These are phyloP conservation scores for Tolypocladium tropicale DNA, from an alignment of 2,329 filamentous ascomycete genomes.

Conservation along the genomic window DNA sequence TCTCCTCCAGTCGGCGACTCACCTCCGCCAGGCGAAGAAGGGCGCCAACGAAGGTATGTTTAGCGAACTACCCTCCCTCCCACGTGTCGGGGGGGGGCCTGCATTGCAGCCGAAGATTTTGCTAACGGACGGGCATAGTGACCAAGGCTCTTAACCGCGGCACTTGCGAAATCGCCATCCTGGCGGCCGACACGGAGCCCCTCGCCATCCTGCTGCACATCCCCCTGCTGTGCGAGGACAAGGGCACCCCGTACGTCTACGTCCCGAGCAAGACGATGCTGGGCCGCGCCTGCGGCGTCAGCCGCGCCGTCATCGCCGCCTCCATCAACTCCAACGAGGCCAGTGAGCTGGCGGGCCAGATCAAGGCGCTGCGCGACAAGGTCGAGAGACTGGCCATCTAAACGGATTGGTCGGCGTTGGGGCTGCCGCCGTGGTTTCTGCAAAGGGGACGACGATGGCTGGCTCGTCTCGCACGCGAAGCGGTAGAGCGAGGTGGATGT, in stretches of 20 bases:
- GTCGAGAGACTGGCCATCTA: slow-evolving; percentile 93
- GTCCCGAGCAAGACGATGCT: slow-evolving; percentile 74
- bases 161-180: slow-evolving; percentile 78
- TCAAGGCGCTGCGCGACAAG: slow-evolving; percentile 84
- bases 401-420: slow-evolving; percentile 13
- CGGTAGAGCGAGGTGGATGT: background rate
- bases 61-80: too few species aligned
- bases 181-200: slow-evolving; percentile 80
- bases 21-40: slow-evolving; percentile 68
- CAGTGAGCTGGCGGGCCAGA: slow-evolving; percentile 78
- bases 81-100: too few species aligned
- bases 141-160: slow-evolving; percentile 89
- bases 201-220: slow-evolving; percentile 84
- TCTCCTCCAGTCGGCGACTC: slow-evolving; percentile 64
- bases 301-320: slow-evolving; percentile 74
- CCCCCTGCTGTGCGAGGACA: slow-evolving; percentile 79
- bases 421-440: background rate
- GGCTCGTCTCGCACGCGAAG: background rate
- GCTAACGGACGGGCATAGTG: slow-evolving; percentile 13
- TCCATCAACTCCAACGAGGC: slow-evolving; percentile 89
- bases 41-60: slow-evolving; percentile 62
- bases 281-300: slow-evolving; percentile 83
- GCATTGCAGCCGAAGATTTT: background rate
- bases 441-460: background rate
- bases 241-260: slow-evolving; percentile 57